Base-by-base conservation (phyloP, 352 stramenopile genomes). In the Globisporangium polare region DNA sequence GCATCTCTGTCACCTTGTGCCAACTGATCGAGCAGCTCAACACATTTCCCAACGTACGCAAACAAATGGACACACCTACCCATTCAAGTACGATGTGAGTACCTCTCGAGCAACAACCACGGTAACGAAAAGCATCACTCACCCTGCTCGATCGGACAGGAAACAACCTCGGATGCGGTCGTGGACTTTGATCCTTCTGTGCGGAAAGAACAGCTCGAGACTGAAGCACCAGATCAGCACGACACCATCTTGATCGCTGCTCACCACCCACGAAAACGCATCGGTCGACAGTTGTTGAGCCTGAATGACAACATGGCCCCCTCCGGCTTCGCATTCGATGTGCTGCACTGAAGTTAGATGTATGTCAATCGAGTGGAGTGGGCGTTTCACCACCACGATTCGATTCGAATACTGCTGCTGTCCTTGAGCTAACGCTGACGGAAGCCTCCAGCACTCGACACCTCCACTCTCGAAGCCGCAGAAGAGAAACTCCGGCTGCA, bases 161-260 rank as follows among this genome's bases (percentile, higher is more conserved):
- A 67, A 81, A 26, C 74, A 71, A 9, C 68, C 71, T 63, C 72
- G 73, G 27, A 77, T 68, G 26, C 50, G 46, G 10, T 73, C 66
- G 35, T 83, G 73, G n/a, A 74, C 60, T 54, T 70, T 71, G 22
- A 86, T 68, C 45, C 72, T 66, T 22, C 78, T 70, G 39, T 88
- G 74, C 15, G 78, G 78, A 24, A 84, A 88, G 29, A 88, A 74
- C 29, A 83, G 77, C 13, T 71, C 58, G 2, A 78, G 61, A 55
- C 68, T 82, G 37, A 86, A 80, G 51, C 74, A 86, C 78, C 78
- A 88, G 43, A 86, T 56, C 12, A 88, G 51, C 33, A 83, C 70
- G 22, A 76, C 63, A 4, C 63, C 57, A 24, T 86, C 75, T 55
- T 66, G 27, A 18, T 88, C 78, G 29, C 76, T 78, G 15, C 71